phyloP scores from a whole-genome alignment of 2,329 filamentous ascomycete genomes.

The Leptographium flavum region DNA sequence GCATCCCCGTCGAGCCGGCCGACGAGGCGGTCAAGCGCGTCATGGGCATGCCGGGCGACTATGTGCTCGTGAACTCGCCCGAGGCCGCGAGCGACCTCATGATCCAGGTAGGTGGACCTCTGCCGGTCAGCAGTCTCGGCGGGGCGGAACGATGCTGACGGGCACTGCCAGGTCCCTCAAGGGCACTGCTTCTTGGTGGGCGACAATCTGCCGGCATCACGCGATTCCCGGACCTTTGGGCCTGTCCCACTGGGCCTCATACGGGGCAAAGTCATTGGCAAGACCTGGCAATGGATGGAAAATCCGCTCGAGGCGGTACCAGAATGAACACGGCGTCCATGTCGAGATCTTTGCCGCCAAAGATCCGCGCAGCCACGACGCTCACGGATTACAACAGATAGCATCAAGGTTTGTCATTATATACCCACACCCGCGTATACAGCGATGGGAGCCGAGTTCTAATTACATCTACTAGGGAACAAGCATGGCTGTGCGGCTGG shows the following conservation, averaged over 20 bases:
- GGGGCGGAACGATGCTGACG: not conserved
- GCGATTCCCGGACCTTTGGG: constrained; percentile 78
- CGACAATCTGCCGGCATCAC: constrained; percentile 71
- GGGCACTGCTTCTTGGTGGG: constrained; percentile 88
- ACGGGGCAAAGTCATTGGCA: constrained; percentile 64
- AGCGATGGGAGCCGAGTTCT: constrained; percentile 8
- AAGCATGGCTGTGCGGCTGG: not conserved
- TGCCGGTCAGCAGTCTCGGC: not conserved
- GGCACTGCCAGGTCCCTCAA: constrained; percentile 55
- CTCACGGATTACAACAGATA: not conserved
- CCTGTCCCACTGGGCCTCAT: constrained; percentile 76
- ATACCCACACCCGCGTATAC: not conserved
- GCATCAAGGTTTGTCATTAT: constrained; percentile 1
- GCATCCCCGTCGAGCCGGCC: constrained; percentile 53
- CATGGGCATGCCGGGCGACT: constrained; percentile 61
- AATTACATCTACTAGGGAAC: constrained; percentile 15
- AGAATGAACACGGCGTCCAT: not conserved
- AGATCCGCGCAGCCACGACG: not conserved
- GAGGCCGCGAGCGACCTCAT: constrained; percentile 34
- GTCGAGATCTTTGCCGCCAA: not conserved
- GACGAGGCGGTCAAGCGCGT: constrained; percentile 64
- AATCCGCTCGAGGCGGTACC: constrained; percentile 15
- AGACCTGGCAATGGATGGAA: constrained; percentile 34
- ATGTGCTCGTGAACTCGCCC: constrained; percentile 52
- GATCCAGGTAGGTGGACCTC: constrained; percentile 42